Base-by-base conservation (phyloP, 2,329 filamentous ascomycete genomes). In the Aspergillus viridinutans region DNA sequence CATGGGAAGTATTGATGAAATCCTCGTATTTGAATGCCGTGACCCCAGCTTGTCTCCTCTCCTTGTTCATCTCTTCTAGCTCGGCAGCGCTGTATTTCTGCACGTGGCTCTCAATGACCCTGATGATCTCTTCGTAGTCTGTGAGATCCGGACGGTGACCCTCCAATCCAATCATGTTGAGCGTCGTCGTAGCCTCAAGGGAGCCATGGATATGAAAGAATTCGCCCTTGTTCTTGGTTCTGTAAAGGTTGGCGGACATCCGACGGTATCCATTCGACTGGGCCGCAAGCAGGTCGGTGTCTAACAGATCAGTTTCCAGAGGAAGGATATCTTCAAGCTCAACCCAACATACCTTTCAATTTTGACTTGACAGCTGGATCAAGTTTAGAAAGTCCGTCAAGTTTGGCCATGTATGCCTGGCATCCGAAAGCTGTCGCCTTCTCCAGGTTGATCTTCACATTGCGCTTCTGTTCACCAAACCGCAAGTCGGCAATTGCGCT, bases 121-220 rank as follows among this genome's bases (percentile, higher is more conserved):
- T 69, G 55, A 87, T 82, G 63, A 85, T 84, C 10, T 83, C 77
- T 35, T 80, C 75, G 58, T 87, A 85, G n/a, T 82, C 79, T 7
- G 80, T 83, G 55, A 90, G 68, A 49, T 85, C 83, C 1, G 86
- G 83, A 5, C 83, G 76, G 55, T 84, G 80, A 0, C 85, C 77
- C 51, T 85, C 81, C 4, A 90, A 73, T 0, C 86, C 88, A 62
- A 90, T 81, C 87, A 90, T 90, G 48, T 82, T 79, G 28, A 90
- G 74, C 0, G 87, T 88, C 7, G 82, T 86, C 9, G 83, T 85
- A 3, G 88, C 88, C 63, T 90, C 87, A 0, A 91, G 74, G 0
- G 88, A 90, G 48, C 88, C 88, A 68, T 90, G 88, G 26, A 90
- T 87, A 66, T 91, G 88, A 67, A 89, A 91, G 66, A 84, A 90